phyloP scores from a whole-genome alignment of 805 yeast genomes.

The Ogataea paraovalis region DNA sequence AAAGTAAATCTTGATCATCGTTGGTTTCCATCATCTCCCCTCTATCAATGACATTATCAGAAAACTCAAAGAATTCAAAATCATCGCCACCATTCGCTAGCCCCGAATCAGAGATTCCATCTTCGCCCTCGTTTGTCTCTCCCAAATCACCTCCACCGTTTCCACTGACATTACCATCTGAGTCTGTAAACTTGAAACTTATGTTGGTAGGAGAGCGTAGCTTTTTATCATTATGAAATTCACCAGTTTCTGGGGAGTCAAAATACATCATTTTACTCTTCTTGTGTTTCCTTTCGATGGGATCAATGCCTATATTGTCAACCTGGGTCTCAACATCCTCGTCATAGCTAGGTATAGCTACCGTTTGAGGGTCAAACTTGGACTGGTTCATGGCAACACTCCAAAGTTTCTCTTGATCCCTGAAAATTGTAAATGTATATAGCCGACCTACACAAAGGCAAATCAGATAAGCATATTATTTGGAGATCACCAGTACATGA shows the following conservation, averaged over 20 bases:
- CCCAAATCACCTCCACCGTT: background rate
- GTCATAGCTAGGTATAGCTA: background rate
- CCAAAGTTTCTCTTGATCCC: too few relatives aligned
- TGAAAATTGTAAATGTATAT: too few relatives aligned
- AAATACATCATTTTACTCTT: background rate
- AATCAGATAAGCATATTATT: too few relatives aligned
- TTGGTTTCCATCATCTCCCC: conserved; percentile 30
- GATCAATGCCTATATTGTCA: background rate
- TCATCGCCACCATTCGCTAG: conserved; percentile 8
- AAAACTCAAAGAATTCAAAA: conserved; percentile 16
- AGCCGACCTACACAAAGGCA: too few relatives aligned
- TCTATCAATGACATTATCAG: conserved; percentile 28
- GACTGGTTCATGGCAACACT: background rate
- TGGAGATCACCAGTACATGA: too few relatives aligned
- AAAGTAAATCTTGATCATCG: conserved; percentile 27
- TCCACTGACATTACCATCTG: background rate
- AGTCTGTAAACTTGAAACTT: background rate
- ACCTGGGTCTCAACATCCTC: background rate
- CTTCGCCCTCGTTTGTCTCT: background rate
- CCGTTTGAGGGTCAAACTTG: conserved; percentile 5
- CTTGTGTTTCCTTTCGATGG: background rate
- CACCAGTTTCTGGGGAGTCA: background rate
- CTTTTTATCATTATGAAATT: background rate
- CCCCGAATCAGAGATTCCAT: background rate
- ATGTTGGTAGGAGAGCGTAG: background rate